Evolutionary conservation across 2,329 filamentous ascomycete species (phyloP), one percentile per base, ranked within the genome.

Genomic region (Monilinia fructicola): DNA sequence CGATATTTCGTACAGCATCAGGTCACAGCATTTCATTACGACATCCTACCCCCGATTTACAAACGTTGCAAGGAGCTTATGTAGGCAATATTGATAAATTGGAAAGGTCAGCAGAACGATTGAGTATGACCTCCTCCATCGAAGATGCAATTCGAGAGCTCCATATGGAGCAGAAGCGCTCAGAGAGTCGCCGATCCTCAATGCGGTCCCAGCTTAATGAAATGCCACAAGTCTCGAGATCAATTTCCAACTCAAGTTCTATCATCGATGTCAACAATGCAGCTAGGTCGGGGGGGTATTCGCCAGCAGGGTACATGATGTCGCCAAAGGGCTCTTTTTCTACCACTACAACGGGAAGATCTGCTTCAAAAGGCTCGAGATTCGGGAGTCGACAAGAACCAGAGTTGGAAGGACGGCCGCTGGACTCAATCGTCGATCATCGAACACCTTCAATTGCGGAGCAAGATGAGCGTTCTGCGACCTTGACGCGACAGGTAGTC

Each of bases 121-220:
- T 93, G 77, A 91, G 89, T 72, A 88, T 87, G 66, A 83, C 83
- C 56, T 90, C 88, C 69, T 91, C 90, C 69, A 90, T 93, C 74
- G 90, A 90, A 73, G 86, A 90, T 79, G 90, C 91, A 72, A 93
- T 93, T 73, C 85, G 89, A 67, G 86, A 89, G 74, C 81, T 92
- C 71, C 87, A 91, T 77, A 81, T 86, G 68, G 87, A 91, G 77
- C 81, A 90, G 74, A 91, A 91, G 78, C 84, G 86, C 71, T 85
- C 82, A 74, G 89, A 90, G 74, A 91, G 87, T 74, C 83, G 85
- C 69, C 83, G 84, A 67, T 89, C 87, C 2, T 90, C 87, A 11
- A 80, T 87, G 60, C 80, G 86, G 54, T 85, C 84, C 26, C 81
- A 79, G 40, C 26, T 65, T 10, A 62, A 60, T 40, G 65, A 67